These are phyloP conservation scores for Mycena vitilis DNA, from an alignment of 768 basidiomycete species.

Conservation along the genomic window DNA sequence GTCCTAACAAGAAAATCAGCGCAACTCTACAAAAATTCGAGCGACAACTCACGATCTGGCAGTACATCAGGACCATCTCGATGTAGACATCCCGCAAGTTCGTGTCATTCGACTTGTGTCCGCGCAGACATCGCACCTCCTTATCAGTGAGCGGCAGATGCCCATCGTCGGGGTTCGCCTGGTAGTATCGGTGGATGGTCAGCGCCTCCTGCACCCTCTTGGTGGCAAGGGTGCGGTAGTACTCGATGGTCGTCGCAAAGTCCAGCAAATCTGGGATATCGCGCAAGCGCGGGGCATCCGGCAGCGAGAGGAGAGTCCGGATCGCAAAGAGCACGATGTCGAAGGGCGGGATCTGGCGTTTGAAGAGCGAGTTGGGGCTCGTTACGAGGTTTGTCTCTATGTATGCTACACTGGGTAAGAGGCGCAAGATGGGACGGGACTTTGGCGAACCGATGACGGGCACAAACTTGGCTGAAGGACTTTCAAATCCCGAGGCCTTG, in stretches of 20 bases:
- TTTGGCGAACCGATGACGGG: slow-evolving; percentile 19
- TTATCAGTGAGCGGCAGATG: slow-evolving; percentile 1
- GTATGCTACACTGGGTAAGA: slow-evolving; percentile 28
- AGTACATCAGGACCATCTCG: slow-evolving; percentile 18
- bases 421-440: not conserved
- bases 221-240: slow-evolving; percentile 25
- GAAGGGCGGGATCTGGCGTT: slow-evolving; percentile 28
- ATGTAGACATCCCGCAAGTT: slow-evolving; percentile 18
- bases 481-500: slow-evolving; percentile 16
- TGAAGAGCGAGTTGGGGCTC: slow-evolving; percentile 31
- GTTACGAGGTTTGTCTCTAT: slow-evolving; percentile 23
- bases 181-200: not conserved
- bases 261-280: slow-evolving; percentile 34
- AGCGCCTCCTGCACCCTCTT: slow-evolving; percentile 26
- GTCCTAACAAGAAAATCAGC: slow-evolving; percentile 13
- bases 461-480: slow-evolving; percentile 19
- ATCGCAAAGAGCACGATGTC: slow-evolving; percentile 32
- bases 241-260: slow-evolving; percentile 33
- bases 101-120: not conserved
- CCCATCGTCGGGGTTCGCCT: not conserved
- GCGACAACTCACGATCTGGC: slow-evolving; percentile 16
- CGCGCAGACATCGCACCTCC: slow-evolving; percentile 4
- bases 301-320: not conserved
- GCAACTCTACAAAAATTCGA: not conserved
- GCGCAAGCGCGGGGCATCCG: not conserved